Evolutionary conservation across 2,329 filamentous ascomycete species (phyloP).

Genomic region (Colletotrichum sublineola): DNA sequence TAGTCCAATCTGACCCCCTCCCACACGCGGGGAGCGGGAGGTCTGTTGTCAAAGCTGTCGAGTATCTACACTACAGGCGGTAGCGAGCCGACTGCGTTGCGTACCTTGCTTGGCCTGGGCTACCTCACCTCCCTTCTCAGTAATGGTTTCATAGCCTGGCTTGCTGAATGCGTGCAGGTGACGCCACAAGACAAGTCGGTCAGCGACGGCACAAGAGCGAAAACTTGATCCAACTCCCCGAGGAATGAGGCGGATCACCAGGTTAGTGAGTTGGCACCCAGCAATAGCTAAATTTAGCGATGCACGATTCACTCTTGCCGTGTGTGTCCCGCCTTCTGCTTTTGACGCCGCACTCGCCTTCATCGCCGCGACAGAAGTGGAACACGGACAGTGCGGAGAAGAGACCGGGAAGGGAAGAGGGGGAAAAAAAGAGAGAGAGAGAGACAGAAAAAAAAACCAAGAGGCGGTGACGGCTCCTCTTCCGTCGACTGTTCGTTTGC

Average conservation of each 20-base stretch:
- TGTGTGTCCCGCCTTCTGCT: slow-evolving; percentile 9
- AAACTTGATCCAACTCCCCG: slow-evolving; percentile 36
- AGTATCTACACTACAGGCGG: neutral
- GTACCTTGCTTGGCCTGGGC: slow-evolving; percentile 12
- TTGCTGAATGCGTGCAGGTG: slow-evolving; percentile 25
- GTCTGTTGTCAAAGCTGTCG: slow-evolving; percentile 9
- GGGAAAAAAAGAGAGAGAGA: neutral
- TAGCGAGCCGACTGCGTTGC: slow-evolving; percentile 9
- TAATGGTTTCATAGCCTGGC: slow-evolving; percentile 23
- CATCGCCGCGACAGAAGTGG: slow-evolving; percentile 34
- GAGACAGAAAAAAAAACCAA: slow-evolving; percentile 4
- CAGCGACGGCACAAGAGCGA: slow-evolving; percentile 38
- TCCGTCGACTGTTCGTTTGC: slow-evolving; percentile 19
- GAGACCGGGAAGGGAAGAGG: neutral
- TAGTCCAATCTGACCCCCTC: slow-evolving; percentile 21
- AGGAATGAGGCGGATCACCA: slow-evolving; percentile 41
- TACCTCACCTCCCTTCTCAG: slow-evolving; percentile 23
- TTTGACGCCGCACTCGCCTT: slow-evolving; percentile 27
- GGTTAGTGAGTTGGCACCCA: slow-evolving; percentile 40
- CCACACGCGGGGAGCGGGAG: slow-evolving; percentile 17
- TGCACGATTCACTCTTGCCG: slow-evolving; percentile 20
- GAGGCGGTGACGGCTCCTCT: slow-evolving; percentile 40
- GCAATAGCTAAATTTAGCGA: slow-evolving; percentile 39
- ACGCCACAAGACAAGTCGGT: slow-evolving; percentile 39
- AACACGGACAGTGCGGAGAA: slow-evolving; percentile 42